Percentiles rank a stretch among this genome's conserved stretches.
Conservation (phyloP, 306 rosid species). For the Datisca glomerata region DNA sequence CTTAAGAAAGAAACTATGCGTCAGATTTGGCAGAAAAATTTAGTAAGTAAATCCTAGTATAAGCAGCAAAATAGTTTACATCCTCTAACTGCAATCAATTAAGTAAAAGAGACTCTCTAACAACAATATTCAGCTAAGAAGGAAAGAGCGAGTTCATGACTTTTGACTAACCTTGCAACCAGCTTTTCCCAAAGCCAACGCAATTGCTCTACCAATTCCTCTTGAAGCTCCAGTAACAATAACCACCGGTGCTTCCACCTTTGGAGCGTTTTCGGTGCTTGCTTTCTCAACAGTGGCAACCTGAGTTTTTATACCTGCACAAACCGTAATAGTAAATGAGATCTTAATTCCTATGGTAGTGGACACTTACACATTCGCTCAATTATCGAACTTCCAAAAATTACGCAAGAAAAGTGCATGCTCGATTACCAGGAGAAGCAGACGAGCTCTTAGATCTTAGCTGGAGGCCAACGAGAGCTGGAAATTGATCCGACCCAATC, state of each 20-base stretch:
- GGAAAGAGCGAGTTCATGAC: too few relatives aligned
- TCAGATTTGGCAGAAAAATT: too few relatives aligned
- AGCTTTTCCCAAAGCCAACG: conserved; percentile 71
- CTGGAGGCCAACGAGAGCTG: conserved; percentile 18
- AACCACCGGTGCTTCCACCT: conserved; percentile 75
- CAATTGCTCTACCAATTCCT: conserved; percentile 84
- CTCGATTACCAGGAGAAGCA: conserved; percentile 31
- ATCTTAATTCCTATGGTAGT: background rate
- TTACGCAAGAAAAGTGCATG: background rate
- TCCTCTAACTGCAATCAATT: background rate
- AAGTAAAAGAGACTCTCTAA: too few relatives aligned
- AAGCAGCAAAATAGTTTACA: too few relatives aligned
- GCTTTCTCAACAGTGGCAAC: conserved; percentile 58
- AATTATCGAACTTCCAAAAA: background rate
- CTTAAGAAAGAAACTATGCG: too few relatives aligned
- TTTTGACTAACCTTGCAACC: conserved; percentile 88
- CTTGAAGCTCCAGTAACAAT: conserved; percentile 93
- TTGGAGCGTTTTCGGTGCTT: conserved; percentile 28
- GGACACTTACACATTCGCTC: background rate
- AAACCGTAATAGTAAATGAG: background rate
- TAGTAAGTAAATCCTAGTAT: too few relatives aligned
- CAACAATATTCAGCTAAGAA: too few relatives aligned
- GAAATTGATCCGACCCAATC: conserved; percentile 15
- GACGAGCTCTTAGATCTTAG: conserved; percentile 33
- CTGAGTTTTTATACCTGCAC: conserved; percentile 65